phyloP scores from a whole-genome alignment of 257 asterid genomes.

The Salvia splendens region DNA sequence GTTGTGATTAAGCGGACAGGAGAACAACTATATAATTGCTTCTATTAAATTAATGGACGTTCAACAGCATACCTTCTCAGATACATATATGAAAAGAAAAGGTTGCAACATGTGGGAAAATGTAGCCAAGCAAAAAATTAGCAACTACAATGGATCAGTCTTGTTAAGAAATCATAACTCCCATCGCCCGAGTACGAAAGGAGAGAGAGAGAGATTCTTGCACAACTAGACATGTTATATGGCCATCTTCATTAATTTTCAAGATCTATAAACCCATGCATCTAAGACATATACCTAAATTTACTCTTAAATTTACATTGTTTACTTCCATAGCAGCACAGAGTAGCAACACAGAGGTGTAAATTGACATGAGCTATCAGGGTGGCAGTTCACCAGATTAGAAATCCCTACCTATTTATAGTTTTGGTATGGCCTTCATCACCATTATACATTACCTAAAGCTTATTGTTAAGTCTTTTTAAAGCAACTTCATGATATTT shows the following conservation, averaged over 20 bases:
- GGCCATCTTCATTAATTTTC: background rate
- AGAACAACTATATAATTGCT: constrained; percentile 9
- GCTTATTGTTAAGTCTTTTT: background rate
- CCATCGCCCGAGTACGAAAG: too few relatives aligned
- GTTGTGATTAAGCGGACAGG: background rate
- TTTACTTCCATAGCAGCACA: background rate
- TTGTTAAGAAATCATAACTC: background rate
- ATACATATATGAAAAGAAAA: background rate
- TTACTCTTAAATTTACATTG: background rate
- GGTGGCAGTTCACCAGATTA: background rate
- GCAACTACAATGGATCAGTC: background rate
- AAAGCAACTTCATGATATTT: background rate
- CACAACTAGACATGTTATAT: constrained; percentile 15
- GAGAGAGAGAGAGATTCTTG: background rate
- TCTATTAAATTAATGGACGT: background rate
- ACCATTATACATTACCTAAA: background rate
- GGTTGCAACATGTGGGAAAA: background rate
- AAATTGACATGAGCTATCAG: background rate
- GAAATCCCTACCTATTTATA: constrained; percentile 5
- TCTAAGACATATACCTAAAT: background rate
- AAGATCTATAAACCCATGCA: constrained; percentile 11
- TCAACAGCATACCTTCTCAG: constrained; percentile 4
- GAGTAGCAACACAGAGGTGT: constrained; percentile 5
- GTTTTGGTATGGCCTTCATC: constrained; percentile 3
- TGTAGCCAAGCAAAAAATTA: background rate